Base-by-base conservation (phyloP, 345 rosid genomes). In the Sisymbrium altissimum region DNA sequence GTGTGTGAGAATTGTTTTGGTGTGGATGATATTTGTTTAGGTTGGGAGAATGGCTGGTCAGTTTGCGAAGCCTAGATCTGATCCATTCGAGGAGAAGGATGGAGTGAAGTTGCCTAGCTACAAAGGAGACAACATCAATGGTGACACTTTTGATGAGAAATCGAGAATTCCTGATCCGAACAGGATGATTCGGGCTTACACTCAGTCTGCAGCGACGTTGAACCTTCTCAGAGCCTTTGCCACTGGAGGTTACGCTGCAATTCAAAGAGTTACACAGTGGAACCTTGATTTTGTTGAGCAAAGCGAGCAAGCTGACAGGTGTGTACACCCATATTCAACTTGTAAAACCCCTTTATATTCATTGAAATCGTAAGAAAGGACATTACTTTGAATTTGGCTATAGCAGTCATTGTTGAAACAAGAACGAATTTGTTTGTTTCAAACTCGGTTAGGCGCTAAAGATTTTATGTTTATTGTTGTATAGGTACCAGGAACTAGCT, bases 21-120 rank as follows among this genome's bases (percentile, higher is more conserved):
- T 35, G 55, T 30, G 14, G 58, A 18, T 57, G 71, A 25, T 53
- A 1, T 62, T 18, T 9, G 25, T 30, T 49, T 49, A 86, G 89
- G 89, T 86, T 64, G 90, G 90, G 56, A 86, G 89, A 74, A 86
- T 86, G 87, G 89, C 89, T 8, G 89, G 89, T 66, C 89, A 86
- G 77, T 86, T 86, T 55, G 90, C 87, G 0, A 86, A 86, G 75
- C 90, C 90, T 10, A 80, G 90, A 72, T 78, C 80, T n/a, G 85
- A 71, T 19, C 70, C 80, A 2, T 64, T 79, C 30, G 90, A 86
- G 81, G 88, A 71, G 77, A 83, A 68, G 53, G 53, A 86, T 75
- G 90, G 90, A 56, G 81, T 83, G 66, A 74, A 84, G 66, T 57
- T 84, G 41, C 88, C 88, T 0, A 79, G 81, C 71, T 86, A 86